These are phyloP conservation scores for Aureobasidium subglaciale DNA, from an alignment of 2,329 filamentous ascomycete species.

Conservation along the genomic window DNA sequence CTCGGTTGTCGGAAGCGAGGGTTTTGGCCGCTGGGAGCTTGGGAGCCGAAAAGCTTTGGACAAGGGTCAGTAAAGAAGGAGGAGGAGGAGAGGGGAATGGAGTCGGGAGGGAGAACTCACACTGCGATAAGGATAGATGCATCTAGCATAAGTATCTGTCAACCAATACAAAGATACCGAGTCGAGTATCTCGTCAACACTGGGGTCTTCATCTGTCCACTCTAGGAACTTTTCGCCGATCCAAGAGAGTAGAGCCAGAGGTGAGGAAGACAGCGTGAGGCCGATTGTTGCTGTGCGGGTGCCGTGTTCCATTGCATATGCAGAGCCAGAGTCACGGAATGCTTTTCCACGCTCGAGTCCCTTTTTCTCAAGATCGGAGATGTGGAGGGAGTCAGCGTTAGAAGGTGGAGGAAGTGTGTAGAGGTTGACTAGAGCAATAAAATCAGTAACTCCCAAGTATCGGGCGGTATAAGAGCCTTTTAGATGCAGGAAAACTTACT, in stretches of 20 bases:
- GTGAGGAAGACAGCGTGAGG: slow-evolving; percentile 45
- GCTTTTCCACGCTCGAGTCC: slow-evolving; percentile 31
- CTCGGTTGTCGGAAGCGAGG: background rate
- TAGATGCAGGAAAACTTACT: too few relatives aligned
- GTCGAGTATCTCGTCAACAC: slow-evolving; percentile 40
- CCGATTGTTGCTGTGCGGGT: slow-evolving; percentile 52
- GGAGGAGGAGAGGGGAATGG: background rate
- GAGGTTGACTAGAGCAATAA: background rate
- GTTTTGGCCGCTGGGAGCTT: slow-evolving; percentile 16
- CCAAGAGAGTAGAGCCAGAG: slow-evolving; percentile 52
- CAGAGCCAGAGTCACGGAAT: slow-evolving; percentile 38
- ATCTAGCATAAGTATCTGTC: slow-evolving; percentile 33
- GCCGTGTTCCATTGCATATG: slow-evolving; percentile 48
- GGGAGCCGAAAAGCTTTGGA: background rate
- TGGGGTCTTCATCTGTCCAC: slow-evolving; percentile 43
- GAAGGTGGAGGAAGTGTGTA: slow-evolving; percentile 20
- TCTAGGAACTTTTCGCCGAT: slow-evolving; percentile 51
- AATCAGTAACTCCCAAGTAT: too few relatives aligned
- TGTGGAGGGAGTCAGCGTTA: slow-evolving; percentile 20
- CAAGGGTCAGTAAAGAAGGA: background rate
- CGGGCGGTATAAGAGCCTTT: too few relatives aligned
- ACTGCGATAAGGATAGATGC: slow-evolving; percentile 44
- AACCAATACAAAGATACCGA: slow-evolving; percentile 50
- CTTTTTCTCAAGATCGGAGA: slow-evolving; percentile 31
- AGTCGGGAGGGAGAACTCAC: background rate